Evolutionary conservation across 1,139 yeast species (phyloP).

Genomic region (Geotrichum aggregatum): DNA sequence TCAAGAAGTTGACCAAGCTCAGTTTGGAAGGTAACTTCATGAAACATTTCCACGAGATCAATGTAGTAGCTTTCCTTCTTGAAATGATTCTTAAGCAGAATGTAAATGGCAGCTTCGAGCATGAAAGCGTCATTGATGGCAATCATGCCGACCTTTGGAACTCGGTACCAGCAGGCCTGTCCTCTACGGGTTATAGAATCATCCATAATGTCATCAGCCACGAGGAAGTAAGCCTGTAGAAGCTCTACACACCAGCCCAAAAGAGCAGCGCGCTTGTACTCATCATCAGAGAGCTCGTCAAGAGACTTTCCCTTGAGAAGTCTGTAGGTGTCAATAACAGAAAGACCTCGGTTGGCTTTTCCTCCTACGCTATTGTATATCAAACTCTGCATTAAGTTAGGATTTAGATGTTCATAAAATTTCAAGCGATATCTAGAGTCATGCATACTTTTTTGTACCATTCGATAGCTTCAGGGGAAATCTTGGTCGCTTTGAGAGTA

Average conservation of each 20-base stretch:
- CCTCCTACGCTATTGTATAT: slow-evolving; percentile 95
- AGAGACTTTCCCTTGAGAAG: slow-evolving; percentile 60
- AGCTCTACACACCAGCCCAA: slow-evolving; percentile 96
- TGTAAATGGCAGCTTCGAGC: slow-evolving; percentile 92
- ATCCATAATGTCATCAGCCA: slow-evolving; percentile 99
- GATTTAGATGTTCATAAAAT: not conserved
- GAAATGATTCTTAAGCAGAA: slow-evolving; percentile 85
- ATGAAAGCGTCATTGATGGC: slow-evolving; percentile 97
- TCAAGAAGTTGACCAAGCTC: slow-evolving; percentile 96
- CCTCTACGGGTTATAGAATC: slow-evolving; percentile 95
- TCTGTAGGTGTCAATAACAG: slow-evolving; percentile 89
- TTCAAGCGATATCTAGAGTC: not conserved
- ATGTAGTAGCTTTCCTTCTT: slow-evolving; percentile 76
- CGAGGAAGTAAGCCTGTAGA: slow-evolving; percentile 91
- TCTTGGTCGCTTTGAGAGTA: slow-evolving; percentile 63
- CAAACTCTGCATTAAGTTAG: slow-evolving; percentile 46
- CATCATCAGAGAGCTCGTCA: slow-evolving; percentile 60
- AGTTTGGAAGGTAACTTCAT: slow-evolving; percentile 86
- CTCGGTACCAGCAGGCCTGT: slow-evolving; percentile 95
- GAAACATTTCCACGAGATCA: slow-evolving; percentile 84
- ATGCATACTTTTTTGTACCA: slow-evolving; percentile 61
- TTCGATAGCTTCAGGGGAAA: slow-evolving; percentile 79
- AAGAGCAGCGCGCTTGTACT: slow-evolving; percentile 79
- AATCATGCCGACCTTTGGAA: slow-evolving; percentile 75
- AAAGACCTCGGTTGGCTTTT: slow-evolving; percentile 90